Base-by-base conservation (phyloP, 2,329 filamentous ascomycete genomes). In the Epichloe amarillans region DNA sequence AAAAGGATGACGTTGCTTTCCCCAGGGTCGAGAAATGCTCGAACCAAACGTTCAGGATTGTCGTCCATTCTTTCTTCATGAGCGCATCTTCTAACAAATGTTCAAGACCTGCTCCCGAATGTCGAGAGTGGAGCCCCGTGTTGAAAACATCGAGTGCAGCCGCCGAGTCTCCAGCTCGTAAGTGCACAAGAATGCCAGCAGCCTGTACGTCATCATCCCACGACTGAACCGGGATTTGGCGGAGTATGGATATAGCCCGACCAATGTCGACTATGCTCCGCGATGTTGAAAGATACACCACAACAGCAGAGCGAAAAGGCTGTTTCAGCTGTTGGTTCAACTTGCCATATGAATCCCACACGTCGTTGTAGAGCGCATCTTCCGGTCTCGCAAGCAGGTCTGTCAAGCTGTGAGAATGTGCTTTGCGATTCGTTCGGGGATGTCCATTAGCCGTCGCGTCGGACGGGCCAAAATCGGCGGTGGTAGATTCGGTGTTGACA, bases 201-300 rank as follows among this genome's bases (percentile, higher is more conserved):
- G 66, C 57, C 3, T 76, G 64, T 4, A 67, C 51, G 3, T 63
- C 58, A 12, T 70, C 60, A 15, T 68, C 66, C 74, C 73, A 76
- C 6, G 61, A 51, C 0, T 63, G 55, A 2, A 56, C 37, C 0
- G 65, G 57, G 2, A 74, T 58, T 33, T 66, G 60, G 2, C 62
- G 61, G 47, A 77, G 74, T 2, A 78, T 53, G 3, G 71, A 65
- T 4, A 67, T 60, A n/a, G 74, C 66, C 50, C 73, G 69, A 57
- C 66, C 66, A 1, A 68, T 69, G 46, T 77, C 72, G 3, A 71
- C 61, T 8, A 68, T 56, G n/a, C 69, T 66, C 5, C 59, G 60
- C 3, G 74, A 75, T 15, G 57, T 63, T 5, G 71, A 63, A 10
- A 79, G 65, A 45, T 72, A 71, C 2, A 62, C 50, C 1, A 77